Percentiles rank a stretch among this genome's conserved stretches.
Conservation (phyloP, 2,329 filamentous ascomycete species). For the Leptosphaerulina australis region DNA sequence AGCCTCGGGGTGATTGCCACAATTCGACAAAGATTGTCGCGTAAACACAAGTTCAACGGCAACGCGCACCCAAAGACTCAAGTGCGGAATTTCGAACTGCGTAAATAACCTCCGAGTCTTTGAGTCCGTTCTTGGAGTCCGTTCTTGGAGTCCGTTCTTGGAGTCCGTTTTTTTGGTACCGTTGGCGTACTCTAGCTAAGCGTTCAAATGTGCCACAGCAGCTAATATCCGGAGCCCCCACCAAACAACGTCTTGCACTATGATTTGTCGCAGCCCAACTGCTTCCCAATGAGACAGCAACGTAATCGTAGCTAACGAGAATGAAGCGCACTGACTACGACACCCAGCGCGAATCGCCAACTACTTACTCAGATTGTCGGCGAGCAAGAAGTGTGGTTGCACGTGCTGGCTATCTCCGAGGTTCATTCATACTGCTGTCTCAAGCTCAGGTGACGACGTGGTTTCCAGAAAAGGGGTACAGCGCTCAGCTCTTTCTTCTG, state of each 20-base stretch:
- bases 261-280: conserved; percentile 4
- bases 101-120: neutral
- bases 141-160: too few species aligned
- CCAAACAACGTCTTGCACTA: neutral
- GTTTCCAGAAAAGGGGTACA: conserved; percentile 1
- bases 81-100: neutral
- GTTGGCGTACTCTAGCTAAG: conserved; percentile 10
- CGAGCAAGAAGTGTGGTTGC: neutral
- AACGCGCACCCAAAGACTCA: neutral
- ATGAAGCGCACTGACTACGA: conserved; percentile 1
- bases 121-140: neutral
- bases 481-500: neutral
- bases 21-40: conserved; percentile 8
- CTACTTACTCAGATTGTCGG: conserved; percentile 9
- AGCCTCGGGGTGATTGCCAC: conserved; percentile 4
- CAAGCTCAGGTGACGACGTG: conserved; percentile 1
- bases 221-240: conserved; percentile 6
- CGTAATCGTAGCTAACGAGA: neutral
- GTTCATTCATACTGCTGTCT: neutral
- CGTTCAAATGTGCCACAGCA: conserved; percentile 11
- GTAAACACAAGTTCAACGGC: conserved; percentile 1
- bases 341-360: conserved; percentile 1
- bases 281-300: conserved; percentile 4
- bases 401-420: neutral
- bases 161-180: conserved; percentile 4